Evolutionary conservation across 257 asterid genomes (phyloP).

Genomic region (Forsythia suspensa): DNA sequence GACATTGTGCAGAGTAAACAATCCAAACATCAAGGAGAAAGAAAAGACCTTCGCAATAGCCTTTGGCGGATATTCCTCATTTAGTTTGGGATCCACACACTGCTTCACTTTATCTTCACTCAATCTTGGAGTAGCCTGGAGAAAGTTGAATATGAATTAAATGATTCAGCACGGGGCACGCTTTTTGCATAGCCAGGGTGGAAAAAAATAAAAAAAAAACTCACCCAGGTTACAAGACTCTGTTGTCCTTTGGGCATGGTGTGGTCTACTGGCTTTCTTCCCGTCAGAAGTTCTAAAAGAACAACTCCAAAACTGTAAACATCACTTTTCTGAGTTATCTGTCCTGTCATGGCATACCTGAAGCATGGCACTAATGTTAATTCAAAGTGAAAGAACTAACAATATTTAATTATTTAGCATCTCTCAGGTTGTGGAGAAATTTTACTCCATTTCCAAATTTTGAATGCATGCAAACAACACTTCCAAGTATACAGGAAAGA

Average conservation of each 20-base stretch:
- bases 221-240: slow-evolving; percentile 93
- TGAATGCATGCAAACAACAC: neutral
- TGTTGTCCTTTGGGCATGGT: slow-evolving; percentile 98
- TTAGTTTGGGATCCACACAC: slow-evolving; percentile 92
- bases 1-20: neutral
- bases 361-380: neutral
- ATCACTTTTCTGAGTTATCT: slow-evolving; percentile 88
- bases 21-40: neutral
- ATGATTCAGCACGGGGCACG: neutral
- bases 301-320: slow-evolving; percentile 95
- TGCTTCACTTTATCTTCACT: slow-evolving; percentile 98
- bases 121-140: slow-evolving; percentile 93
- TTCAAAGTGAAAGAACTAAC: neutral
- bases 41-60: slow-evolving; percentile 82
- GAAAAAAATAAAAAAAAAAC: neutral
- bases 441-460: neutral
- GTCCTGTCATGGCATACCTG: slow-evolving; percentile 98
- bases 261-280: slow-evolving; percentile 95
- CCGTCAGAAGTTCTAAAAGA: slow-evolving; percentile 85
- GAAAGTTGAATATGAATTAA: slow-evolving; percentile 6
- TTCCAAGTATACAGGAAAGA: neutral
- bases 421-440: neutral
- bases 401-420: neutral
- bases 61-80: slow-evolving; percentile 80
- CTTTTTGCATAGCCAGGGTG: neutral